phyloP scores from a whole-genome alignment of 2,329 filamentous ascomycete genomes.

The Phyllosticta ampelicida region DNA sequence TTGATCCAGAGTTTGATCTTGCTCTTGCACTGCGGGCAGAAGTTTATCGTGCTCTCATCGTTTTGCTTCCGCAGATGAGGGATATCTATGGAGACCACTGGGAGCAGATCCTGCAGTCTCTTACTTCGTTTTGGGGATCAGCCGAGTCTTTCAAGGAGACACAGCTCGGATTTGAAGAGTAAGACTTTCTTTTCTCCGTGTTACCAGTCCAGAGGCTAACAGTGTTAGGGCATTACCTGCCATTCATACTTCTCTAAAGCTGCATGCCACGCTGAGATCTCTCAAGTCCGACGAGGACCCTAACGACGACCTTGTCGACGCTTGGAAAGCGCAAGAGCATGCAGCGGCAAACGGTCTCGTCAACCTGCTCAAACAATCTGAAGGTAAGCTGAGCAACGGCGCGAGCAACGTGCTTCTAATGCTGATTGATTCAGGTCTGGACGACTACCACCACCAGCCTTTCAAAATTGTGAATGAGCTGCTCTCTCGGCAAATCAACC shows the following conservation, averaged over 20 bases:
- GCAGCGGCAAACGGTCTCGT: conserved; percentile 49
- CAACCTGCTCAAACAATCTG: conserved; percentile 48
- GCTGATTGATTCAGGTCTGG: conserved; percentile 27
- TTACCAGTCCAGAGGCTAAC: background rate
- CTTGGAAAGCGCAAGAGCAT: conserved; percentile 51
- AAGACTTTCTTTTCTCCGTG: background rate
- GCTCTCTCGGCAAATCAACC: conserved; percentile 57
- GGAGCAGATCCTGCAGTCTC: conserved; percentile 39
- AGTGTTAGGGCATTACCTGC: conserved; percentile 37
- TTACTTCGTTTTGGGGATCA: conserved; percentile 27
- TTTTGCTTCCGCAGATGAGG: conserved; percentile 60
- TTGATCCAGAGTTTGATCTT: conserved; percentile 40
- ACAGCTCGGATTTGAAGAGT: background rate
- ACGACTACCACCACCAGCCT: conserved; percentile 51
- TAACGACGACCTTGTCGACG: conserved; percentile 79
- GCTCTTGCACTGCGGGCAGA: conserved; percentile 42
- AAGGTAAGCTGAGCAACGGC: conserved; percentile 20
- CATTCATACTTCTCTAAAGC: conserved; percentile 60
- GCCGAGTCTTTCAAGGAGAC: background rate
- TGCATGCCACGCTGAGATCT: conserved; percentile 53
- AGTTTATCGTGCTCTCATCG: conserved; percentile 41
- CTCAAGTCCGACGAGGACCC: conserved; percentile 48
- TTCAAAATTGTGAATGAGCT: conserved; percentile 65
- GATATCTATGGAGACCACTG: conserved; percentile 86
- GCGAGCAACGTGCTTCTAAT: background rate